These are phyloP conservation scores for Ophiobolus disseminans DNA, from an alignment of 2,329 filamentous ascomycete genomes.

Conservation along the genomic window DNA sequence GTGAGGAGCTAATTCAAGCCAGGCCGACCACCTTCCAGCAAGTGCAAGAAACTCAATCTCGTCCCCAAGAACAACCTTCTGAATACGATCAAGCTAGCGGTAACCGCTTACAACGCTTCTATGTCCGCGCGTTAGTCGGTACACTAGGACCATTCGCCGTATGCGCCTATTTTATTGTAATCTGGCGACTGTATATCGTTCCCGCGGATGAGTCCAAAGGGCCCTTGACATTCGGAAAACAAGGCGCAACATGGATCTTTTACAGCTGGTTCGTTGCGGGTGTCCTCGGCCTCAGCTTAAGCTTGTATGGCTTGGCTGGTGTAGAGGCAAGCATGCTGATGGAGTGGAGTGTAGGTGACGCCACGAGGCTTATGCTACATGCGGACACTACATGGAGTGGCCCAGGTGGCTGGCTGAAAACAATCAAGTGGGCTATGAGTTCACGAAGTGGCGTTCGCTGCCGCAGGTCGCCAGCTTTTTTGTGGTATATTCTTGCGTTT, in stretches of 20 bases:
- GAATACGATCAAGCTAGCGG: conserved; percentile 27
- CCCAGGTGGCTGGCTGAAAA: conserved; percentile 16
- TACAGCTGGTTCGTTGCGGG: conserved; percentile 18
- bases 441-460: too few relatives aligned
- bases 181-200: conserved; percentile 14
- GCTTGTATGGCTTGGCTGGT: conserved; percentile 14
- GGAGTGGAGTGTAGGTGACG: conserved; percentile 16
- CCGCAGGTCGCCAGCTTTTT: background rate
- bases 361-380: conserved; percentile 16
- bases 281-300: conserved; percentile 12
- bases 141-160: conserved; percentile 10
- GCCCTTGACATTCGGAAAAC: conserved; percentile 5
- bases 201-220: background rate
- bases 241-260: conserved; percentile 15
- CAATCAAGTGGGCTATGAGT: conserved; percentile 13
- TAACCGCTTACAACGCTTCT: conserved; percentile 4
- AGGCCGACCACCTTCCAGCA: too few relatives aligned
- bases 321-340: conserved; percentile 16
- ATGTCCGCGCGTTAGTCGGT: conserved; percentile 10
- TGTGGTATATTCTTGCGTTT: conserved; percentile 9
- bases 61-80: too few relatives aligned
- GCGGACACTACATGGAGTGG: conserved; percentile 16
- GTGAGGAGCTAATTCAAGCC: too few relatives aligned
- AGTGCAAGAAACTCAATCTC: too few relatives aligned
- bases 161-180: conserved; percentile 6